A percentile compares a stretch with the other conserved stretches of the same genome.
Evolutionary conservation across 2,329 filamentous ascomycete species (phyloP).

Genomic region (Pyrenophora graminea): DNA sequence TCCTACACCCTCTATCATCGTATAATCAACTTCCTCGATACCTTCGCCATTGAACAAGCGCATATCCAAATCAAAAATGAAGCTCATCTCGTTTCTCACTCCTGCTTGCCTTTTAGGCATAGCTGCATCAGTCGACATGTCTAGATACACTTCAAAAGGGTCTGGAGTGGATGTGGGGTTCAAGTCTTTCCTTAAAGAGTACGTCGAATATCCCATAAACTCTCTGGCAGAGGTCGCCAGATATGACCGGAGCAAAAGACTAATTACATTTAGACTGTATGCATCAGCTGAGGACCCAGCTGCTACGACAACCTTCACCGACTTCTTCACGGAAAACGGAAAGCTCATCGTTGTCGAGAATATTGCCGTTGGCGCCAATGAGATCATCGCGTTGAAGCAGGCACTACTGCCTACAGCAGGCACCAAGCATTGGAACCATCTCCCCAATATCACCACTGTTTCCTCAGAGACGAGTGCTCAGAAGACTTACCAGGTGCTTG

Average conservation of each 20-base stretch:
- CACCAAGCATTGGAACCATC: conserved; percentile 8
- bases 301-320: conserved; percentile 4
- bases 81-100: background rate
- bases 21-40: background rate
- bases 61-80: background rate
- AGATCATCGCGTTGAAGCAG: conserved; percentile 7
- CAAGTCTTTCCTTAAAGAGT: conserved; percentile 4
- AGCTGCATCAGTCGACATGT: conserved; percentile 7
- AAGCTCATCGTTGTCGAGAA: conserved; percentile 5
- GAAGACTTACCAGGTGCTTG: conserved; percentile 9
- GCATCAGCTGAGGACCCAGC: conserved; percentile 4
- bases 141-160: background rate
- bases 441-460: conserved; percentile 3
- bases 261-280: conserved; percentile 1
- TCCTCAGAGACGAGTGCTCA: conserved; percentile 1
- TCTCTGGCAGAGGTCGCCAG: background rate
- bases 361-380: background rate
- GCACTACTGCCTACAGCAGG: conserved; percentile 1
- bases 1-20: too few species aligned
- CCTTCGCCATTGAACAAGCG: background rate
- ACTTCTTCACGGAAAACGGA: conserved; percentile 5
- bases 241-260: background rate
- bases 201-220: background rate
- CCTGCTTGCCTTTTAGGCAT: conserved; percentile 3
- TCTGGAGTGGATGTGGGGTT: conserved; percentile 3